Conservation (phyloP, 2,329 filamentous ascomycete genomes). For the Epichloe hybrida region DNA sequence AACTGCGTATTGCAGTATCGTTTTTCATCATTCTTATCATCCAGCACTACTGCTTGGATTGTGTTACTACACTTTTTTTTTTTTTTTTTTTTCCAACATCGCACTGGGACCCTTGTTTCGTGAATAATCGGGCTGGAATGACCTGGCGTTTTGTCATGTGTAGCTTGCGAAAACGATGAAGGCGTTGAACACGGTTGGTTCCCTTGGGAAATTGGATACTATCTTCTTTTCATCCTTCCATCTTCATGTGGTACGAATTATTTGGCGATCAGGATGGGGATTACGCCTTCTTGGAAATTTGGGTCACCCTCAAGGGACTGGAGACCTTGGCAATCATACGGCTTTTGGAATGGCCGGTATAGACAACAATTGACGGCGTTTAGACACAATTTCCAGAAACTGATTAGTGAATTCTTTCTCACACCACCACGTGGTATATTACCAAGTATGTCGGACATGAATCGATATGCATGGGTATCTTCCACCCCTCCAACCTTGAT, state of each 20-base stretch:
- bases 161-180: conserved; percentile 3
- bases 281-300: background rate
- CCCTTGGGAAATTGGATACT: background rate
- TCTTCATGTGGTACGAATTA: background rate
- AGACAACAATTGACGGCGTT: conserved; percentile 1
- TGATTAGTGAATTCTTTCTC: too few species aligned
- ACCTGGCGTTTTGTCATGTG: background rate
- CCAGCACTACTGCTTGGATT: background rate
- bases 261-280: background rate
- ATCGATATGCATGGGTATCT: too few species aligned
- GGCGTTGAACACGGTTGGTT: background rate
- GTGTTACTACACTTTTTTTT: background rate
- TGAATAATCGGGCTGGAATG: background rate
- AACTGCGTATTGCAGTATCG: background rate
- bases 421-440: too few species aligned
- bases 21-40: background rate
- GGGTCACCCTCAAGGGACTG: too few species aligned
- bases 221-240: background rate
- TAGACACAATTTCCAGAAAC: background rate
- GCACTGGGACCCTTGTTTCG: background rate
- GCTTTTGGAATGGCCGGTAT: background rate
- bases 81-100: background rate
- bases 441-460: too few species aligned
- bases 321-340: too few species aligned
- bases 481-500: too few species aligned